A percentile compares a stretch with the other conserved stretches of the same genome.
Evolutionary conservation across 495 filamentous ascomycete species (phyloP).

Genomic region (Penicillium antarcticum): DNA sequence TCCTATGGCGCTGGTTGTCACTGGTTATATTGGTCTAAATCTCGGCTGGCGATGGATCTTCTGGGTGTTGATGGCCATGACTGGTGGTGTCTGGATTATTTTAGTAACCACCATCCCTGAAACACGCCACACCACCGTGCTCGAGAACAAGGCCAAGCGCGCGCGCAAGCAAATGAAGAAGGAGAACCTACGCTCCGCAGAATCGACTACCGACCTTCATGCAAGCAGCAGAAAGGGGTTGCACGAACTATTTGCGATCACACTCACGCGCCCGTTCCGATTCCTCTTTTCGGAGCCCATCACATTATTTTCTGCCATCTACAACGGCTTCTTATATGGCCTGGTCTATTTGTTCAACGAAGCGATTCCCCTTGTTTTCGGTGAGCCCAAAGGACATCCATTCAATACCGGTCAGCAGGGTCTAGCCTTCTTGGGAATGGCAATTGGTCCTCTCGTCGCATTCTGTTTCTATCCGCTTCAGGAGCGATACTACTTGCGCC

Average conservation of each 20-base stretch:
- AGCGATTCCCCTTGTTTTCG: slow-evolving; percentile 45
- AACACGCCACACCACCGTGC: slow-evolving; percentile 44
- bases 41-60: slow-evolving; percentile 38
- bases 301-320: slow-evolving; percentile 48
- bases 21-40: slow-evolving; percentile 39
- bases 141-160: slow-evolving; percentile 51
- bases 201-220: slow-evolving; percentile 34
- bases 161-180: slow-evolving; percentile 46
- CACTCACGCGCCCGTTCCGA: slow-evolving; percentile 43
- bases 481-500: slow-evolving; percentile 45
- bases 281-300: slow-evolving; percentile 53
- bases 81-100: slow-evolving; percentile 40
- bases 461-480: slow-evolving; percentile 40
- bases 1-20: slow-evolving; percentile 40
- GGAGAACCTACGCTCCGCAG: slow-evolving; percentile 47
- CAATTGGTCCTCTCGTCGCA: slow-evolving; percentile 39
- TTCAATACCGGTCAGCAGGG: slow-evolving; percentile 39
- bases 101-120: slow-evolving; percentile 39
- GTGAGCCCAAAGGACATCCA: slow-evolving; percentile 33
- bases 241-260: slow-evolving; percentile 58
- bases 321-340: slow-evolving; percentile 64
- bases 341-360: slow-evolving; percentile 62
- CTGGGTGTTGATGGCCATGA: slow-evolving; percentile 46
- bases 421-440: slow-evolving; percentile 40
- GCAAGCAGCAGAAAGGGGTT: slow-evolving; percentile 45